Evolutionary conservation across 148 eudicot species (phyloP).

Genomic region (Simmondsia chinensis): DNA sequence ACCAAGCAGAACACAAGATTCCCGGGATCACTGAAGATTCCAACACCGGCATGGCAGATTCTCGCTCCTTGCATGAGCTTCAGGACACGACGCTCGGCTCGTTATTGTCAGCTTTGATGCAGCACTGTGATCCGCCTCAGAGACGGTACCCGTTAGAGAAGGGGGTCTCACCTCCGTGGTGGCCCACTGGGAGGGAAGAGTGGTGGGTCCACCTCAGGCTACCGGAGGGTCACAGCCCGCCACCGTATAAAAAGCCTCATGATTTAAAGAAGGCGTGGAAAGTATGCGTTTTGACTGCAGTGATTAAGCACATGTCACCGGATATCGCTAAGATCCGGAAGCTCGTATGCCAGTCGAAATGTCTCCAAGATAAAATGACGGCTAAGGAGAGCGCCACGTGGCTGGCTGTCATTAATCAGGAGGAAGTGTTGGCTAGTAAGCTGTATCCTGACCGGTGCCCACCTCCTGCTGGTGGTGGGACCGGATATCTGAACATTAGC

Average conservation of each 20-base stretch:
- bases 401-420: constrained; percentile 2
- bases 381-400: constrained; percentile 1
- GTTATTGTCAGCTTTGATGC: constrained; percentile 1
- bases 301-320: constrained; percentile 4
- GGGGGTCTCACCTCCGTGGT: constrained; percentile 3
- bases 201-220: not conserved
- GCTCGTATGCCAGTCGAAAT: constrained; percentile 7
- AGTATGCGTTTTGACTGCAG: constrained; percentile 1
- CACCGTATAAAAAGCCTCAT: constrained; percentile 8
- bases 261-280: constrained; percentile 4
- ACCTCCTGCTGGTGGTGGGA: not conserved
- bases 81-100: constrained; percentile 8
- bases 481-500: not conserved
- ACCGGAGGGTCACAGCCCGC: not conserved
- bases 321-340: too few species aligned
- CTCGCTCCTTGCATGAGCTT: not conserved
- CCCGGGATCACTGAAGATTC: not conserved
- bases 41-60: not conserved
- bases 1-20: not conserved
- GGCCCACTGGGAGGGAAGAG: constrained; percentile 5
- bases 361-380: constrained; percentile 9
- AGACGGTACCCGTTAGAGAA: constrained; percentile 3
- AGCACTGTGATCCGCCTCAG: too few species aligned
- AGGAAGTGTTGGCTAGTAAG: not conserved
- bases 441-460: constrained; percentile 1